Evolutionary conservation across 768 basidiomycete species (phyloP).

Genomic region (Rossbeevera mucosa): DNA sequence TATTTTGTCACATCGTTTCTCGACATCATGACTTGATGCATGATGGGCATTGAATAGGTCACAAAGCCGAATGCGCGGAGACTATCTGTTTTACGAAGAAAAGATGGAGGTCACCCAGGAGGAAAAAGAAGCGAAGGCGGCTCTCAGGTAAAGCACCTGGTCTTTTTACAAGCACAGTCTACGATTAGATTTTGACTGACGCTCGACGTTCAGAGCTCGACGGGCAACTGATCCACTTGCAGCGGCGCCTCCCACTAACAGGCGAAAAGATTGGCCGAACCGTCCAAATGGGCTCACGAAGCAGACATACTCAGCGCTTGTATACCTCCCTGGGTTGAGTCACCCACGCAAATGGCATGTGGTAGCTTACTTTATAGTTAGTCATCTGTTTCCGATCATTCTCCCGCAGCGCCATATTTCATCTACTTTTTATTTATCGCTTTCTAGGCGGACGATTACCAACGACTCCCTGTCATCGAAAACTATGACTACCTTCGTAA

Average conservation of each 20-base stretch:
- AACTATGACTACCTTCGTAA: slow-evolving; percentile 68
- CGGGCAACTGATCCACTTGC: slow-evolving; percentile 59
- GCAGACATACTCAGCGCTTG: slow-evolving; percentile 78
- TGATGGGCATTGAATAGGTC: slow-evolving; percentile 47
- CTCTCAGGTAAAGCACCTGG: slow-evolving; percentile 48
- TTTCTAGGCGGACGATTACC: slow-evolving; percentile 61
- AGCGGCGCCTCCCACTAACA: slow-evolving; percentile 52
- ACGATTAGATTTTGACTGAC: background rate
- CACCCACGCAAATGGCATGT: slow-evolving; percentile 76
- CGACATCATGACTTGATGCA: slow-evolving; percentile 2
- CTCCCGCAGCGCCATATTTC: background rate
- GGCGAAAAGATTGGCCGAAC: slow-evolving; percentile 72
- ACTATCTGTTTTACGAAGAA: slow-evolving; percentile 81
- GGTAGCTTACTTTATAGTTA: slow-evolving; percentile 76
- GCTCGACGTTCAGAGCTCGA: slow-evolving; percentile 40
- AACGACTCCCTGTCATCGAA: slow-evolving; percentile 66
- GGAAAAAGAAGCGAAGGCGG: slow-evolving; percentile 74
- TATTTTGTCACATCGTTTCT: background rate
- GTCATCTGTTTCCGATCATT: slow-evolving; percentile 16
- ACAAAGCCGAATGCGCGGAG: slow-evolving; percentile 79
- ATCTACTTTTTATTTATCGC: slow-evolving; percentile 2
- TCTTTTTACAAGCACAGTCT: slow-evolving; percentile 10
- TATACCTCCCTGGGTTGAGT: slow-evolving; percentile 55
- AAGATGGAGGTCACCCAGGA: slow-evolving; percentile 78
- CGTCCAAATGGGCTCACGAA: slow-evolving; percentile 81